Conservation (phyloP, 2,329 filamentous ascomycete genomes). For the Colletotrichum magnum region DNA sequence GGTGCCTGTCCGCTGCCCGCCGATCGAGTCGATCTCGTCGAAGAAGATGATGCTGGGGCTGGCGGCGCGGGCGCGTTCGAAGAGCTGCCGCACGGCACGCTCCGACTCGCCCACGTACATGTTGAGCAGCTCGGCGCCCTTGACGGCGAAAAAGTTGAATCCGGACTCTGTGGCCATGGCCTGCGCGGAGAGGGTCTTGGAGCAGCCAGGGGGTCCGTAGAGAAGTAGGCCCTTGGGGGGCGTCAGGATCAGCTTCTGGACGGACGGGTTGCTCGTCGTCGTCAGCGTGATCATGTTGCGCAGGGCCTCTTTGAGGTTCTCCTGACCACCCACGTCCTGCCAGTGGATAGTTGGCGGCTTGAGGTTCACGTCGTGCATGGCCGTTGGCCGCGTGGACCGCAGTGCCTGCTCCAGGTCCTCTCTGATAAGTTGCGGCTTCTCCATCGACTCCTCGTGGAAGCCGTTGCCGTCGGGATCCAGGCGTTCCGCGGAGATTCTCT, state of each 20-base stretch:
- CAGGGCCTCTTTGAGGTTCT: conserved; percentile 77
- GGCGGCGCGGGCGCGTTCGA: conserved; percentile 87
- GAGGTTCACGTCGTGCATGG: conserved; percentile 90
- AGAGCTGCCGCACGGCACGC: conserved; percentile 85
- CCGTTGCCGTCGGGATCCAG: conserved; percentile 45
- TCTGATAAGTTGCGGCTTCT: conserved; percentile 48
- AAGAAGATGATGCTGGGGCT: conserved; percentile 94
- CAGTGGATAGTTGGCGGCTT: conserved; percentile 89
- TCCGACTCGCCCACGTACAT: conserved; percentile 99
- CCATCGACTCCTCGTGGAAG: conserved; percentile 34
- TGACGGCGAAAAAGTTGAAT: conserved; percentile 94
- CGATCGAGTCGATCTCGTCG: conserved; percentile 94
- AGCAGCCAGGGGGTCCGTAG: conserved; percentile 94
- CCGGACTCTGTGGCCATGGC: conserved; percentile 91
- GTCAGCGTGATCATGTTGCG: conserved; percentile 63
- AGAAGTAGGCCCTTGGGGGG: conserved; percentile 87
- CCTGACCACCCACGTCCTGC: conserved; percentile 90
- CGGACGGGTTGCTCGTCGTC: conserved; percentile 49
- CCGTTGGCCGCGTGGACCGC: conserved; percentile 80
- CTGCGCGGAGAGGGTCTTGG: conserved; percentile 93
- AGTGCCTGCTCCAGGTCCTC: conserved; percentile 77
- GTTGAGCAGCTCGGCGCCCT: conserved; percentile 92
- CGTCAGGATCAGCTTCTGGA: conserved; percentile 58
- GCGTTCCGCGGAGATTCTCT: conserved; percentile 51
- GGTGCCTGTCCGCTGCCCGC: conserved; percentile 64